Base-by-base conservation (phyloP, 805 yeast species). In the Metschnikowia arizonensis region DNA sequence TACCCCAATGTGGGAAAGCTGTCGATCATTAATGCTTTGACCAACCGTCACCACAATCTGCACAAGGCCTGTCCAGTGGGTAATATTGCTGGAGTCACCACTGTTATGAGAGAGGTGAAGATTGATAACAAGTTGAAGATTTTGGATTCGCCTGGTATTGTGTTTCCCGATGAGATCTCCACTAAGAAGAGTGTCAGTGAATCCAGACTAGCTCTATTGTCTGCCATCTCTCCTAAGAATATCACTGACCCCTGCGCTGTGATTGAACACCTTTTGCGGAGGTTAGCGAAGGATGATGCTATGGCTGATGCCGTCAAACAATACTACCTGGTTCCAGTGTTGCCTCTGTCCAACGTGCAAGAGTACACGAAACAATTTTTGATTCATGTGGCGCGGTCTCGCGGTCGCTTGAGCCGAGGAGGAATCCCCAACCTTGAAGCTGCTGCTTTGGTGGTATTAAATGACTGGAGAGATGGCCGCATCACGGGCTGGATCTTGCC, bases 1-100 rank as follows among this genome's bases (percentile, higher is more conserved):
- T 91, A 89, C 69, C 99, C 99, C 41, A 91, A 91, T 63, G 97
- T 91, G 43, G 98, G 98, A 59, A 90, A 90, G 64, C 89, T 97
- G 2, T 88, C 97, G 15, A 85, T 93, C 47, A 93, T 91, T 61
- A 91, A 91, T 65, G 85, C 97, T 2, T 73, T 91, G 54, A 82
- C 88, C 3, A 77, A 87, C 44, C 82, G 93, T 66, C 95, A 87
- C 63, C 83, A 86, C 47, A 68, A 76, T 45, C 72, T 80, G 35
- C 28, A 23, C 28, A 80, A 78, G 56, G 91, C 90, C 10, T 93
- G 98, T 63, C 97, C 99, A 12, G 95, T 86, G 26, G 99, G 99
- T 41, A 95, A 95, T 61, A 93, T 86, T 69, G 97, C 99, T 2
- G 99, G 99, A 63, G 93, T 93, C 38, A 91, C 99, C 25, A 90